Base-by-base conservation (phyloP, 148 eudicot species). In the Camellia granthamiana region DNA sequence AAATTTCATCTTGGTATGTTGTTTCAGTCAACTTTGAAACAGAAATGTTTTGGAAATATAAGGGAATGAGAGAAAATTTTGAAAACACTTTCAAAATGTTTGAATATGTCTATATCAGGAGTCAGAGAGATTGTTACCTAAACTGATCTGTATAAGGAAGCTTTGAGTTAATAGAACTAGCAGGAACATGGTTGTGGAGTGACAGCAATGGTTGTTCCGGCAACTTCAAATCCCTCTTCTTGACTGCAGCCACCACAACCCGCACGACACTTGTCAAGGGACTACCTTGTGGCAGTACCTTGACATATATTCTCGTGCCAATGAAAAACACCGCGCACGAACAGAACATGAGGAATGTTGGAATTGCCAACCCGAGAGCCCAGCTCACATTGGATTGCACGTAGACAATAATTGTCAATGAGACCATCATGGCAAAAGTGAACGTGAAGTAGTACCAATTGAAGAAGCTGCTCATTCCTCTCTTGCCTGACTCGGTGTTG, bases 381-480 rank as follows among this genome's bases (percentile, higher is more conserved):
- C 93, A 90, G 54, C 78, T 90, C 2, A 90, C 76, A 15, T 84
- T 54, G 15, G 84, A 64, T 75, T 90, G 91, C 13, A 90, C 83
- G 81, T 90, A 90, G 16, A 90, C 91, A 2, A 90, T 87, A 46
- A 88, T 6, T 6, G 93, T 90, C 51, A 87, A 52, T 0, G 93
- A 86, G 2, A 90, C 55, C 88, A 90, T 86, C 62, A 84, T 5
- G 8, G 91, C 88, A 76, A 88, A 88, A 6, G 93, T 90, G 60
- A 79, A 82, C 46, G 89, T 88, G 89, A 90, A 88, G 77, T 83
- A 88, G 67, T 68, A 69, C 93, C 93, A 90, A 42, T 87, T 90
- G 85, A 90, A 90, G 85, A 88, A 90, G 69, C 90, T 87, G 38
- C 62, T 83, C 8, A 88, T 79, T 13, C 89, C 91, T 0, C 85